Conservation (phyloP, 1,139 yeast species). For the Suhomyces bribrorum region DNA sequence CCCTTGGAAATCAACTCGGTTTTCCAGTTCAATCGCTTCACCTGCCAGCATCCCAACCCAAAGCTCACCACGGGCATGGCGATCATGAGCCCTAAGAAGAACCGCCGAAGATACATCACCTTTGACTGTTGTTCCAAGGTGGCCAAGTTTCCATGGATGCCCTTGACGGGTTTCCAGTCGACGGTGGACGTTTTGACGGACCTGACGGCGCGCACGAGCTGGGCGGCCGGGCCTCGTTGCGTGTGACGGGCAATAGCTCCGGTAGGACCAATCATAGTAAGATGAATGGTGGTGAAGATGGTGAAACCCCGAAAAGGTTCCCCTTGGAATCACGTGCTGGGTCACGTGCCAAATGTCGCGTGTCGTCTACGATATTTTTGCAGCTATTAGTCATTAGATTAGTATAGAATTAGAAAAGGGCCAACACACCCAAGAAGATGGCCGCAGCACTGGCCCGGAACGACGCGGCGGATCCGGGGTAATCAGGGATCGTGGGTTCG, state of each 20-base stretch:
- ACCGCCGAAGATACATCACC: conserved; percentile 43
- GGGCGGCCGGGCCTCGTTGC: neutral
- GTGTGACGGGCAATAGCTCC: neutral
- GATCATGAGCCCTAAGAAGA: conserved; percentile 60
- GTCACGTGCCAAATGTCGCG: neutral
- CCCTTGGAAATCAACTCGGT: conserved; percentile 77
- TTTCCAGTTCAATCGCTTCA: conserved; percentile 83
- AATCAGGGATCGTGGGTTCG: conserved; percentile 4
- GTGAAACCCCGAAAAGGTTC: no score
- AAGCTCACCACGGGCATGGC: conserved; percentile 90
- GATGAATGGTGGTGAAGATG: no score
- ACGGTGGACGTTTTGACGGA: conserved; percentile 65
- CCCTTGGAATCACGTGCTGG: no score
- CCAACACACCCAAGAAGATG: conserved; percentile 19
- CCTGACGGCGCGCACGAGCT: neutral
- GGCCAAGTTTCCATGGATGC: conserved; percentile 49
- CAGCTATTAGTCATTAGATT: conserved; percentile 5
- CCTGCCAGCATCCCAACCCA: conserved; percentile 93
- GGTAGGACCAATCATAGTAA: neutral
- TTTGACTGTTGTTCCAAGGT: conserved; percentile 42
- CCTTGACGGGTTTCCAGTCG: conserved; percentile 80
- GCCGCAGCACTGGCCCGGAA: conserved; percentile 16
- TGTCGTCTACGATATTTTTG: conserved; percentile 3
- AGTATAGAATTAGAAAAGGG: conserved; percentile 14
- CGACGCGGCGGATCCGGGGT: conserved; percentile 14